Conservation (phyloP, 306 rosid species). For the Phaseolus lunatus region DNA sequence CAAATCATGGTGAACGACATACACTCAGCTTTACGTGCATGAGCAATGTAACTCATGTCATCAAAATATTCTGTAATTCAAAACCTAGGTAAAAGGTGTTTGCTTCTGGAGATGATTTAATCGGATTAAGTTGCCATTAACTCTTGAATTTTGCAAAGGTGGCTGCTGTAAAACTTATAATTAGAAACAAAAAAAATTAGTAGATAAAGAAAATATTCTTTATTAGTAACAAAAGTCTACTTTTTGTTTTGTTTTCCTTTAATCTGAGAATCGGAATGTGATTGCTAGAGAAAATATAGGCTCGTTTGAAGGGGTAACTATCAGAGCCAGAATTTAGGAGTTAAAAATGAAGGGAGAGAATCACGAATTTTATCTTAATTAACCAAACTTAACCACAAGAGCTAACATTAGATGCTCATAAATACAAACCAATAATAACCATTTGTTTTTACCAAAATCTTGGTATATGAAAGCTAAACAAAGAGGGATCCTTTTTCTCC, state of each 20-base stretch:
- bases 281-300: conserved; percentile 43
- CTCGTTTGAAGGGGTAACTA: not conserved
- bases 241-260: not conserved
- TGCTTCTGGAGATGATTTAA: too few relatives aligned
- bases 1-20: too few relatives aligned
- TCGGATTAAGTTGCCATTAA: not conserved
- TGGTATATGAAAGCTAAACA: conserved; percentile 34
- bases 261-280: conserved; percentile 19
- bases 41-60: too few relatives aligned
- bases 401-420: conserved; percentile 27
- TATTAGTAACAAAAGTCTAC: conserved; percentile 21
- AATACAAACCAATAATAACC: conserved; percentile 43
- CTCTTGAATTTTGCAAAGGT: not conserved
- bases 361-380: conserved; percentile 7
- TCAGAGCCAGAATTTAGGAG: conserved; percentile 37
- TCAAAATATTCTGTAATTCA: too few relatives aligned
- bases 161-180: not conserved
- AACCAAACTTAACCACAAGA: conserved; percentile 10
- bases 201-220: conserved; percentile 40
- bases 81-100: too few relatives aligned
- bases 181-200: not conserved
- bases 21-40: too few relatives aligned
- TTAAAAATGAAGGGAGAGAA: conserved; percentile 14
- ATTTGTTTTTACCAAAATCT: conserved; percentile 39
- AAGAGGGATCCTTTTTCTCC: conserved; percentile 22